Percentiles rank a stretch among this genome's conserved stretches.
phyloP scores from a whole-genome alignment of 2,329 filamentous ascomycete genomes.

The Blastomyces parvus region DNA sequence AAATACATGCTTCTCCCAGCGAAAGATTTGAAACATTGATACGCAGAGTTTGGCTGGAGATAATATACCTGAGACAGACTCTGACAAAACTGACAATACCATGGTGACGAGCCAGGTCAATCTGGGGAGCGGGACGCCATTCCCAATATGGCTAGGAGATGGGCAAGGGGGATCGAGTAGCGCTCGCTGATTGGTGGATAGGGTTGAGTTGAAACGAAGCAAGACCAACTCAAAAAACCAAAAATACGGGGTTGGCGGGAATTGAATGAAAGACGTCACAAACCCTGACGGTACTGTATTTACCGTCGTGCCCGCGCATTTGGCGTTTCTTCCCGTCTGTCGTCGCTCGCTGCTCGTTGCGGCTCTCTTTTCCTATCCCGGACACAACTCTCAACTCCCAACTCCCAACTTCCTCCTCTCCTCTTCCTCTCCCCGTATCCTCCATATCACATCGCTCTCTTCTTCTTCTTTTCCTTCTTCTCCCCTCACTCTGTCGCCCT shows the following conservation, averaged over 20 bases:
- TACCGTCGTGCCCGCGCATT: neutral
- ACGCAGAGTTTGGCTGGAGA: no score
- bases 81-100: neutral
- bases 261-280: neutral
- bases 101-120: neutral
- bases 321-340: no score
- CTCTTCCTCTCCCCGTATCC: neutral
- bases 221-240: neutral
- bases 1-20: no score
- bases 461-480: constrained; percentile 8
- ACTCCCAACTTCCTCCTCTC: constrained; percentile 1
- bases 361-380: no score
- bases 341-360: no score
- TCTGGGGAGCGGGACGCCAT: constrained; percentile 5
- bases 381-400: neutral
- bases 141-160: neutral
- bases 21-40: no score
- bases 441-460: no score
- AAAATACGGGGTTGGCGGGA: constrained; percentile 2
- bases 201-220: neutral
- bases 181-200: constrained; percentile 7
- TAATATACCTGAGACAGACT: neutral
- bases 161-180: neutral
- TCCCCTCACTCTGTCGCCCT: constrained; percentile 11
- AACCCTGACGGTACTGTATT: neutral